Evolutionary conservation across 202 grass and related monocot species (phyloP).

Genomic region (Saccharum hybrid): DNA sequence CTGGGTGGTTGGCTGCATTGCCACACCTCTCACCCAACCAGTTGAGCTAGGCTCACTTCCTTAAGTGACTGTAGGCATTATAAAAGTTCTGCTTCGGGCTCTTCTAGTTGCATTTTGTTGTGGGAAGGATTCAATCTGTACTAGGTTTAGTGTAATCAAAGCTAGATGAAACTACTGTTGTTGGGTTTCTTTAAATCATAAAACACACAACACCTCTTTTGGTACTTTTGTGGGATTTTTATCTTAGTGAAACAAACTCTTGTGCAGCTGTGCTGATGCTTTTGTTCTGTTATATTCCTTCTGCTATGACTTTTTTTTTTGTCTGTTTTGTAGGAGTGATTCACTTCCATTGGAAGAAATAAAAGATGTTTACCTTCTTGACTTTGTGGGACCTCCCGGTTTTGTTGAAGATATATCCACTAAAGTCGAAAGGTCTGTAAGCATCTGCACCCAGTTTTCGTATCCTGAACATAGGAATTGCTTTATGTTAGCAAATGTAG

Average conservation of each 20-base stretch:
- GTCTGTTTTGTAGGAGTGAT: slow-evolving; percentile 52
- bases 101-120: background rate
- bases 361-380: slow-evolving; percentile 83
- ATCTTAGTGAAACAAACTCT: background rate
- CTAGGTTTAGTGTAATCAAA: slow-evolving; percentile 4
- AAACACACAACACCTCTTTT: background rate
- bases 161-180: background rate
- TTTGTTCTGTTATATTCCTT: background rate
- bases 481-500: background rate
- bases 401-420: slow-evolving; percentile 77
- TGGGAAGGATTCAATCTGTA: background rate
- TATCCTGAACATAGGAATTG: background rate
- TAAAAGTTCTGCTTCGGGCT: background rate
- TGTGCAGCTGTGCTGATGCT: background rate
- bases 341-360: slow-evolving; percentile 81
- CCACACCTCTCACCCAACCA: no score
- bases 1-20: no score
- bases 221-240: background rate
- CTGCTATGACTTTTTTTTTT: background rate
- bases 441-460: background rate
- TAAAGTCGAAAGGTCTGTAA: slow-evolving; percentile 68
- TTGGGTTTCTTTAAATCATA: background rate
- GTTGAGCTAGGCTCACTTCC: no score
- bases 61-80: background rate
- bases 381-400: slow-evolving; percentile 83